Evolutionary conservation across 2,329 filamentous ascomycete genomes (phyloP).

Genomic region (Aspergillus sojae): DNA sequence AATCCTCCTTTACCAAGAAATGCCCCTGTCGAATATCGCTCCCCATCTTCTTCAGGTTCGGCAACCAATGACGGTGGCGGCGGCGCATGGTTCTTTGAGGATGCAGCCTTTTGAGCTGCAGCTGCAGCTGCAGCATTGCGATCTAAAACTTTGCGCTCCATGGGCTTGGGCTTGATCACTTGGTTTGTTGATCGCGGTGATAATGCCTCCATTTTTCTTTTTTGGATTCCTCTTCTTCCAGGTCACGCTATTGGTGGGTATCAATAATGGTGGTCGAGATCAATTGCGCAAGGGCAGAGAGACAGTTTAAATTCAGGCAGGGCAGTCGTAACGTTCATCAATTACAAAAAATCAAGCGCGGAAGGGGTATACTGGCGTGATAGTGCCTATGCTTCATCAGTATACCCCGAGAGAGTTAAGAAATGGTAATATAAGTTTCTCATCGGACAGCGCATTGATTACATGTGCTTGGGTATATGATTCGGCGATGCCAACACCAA

Average conservation of each 20-base stretch:
- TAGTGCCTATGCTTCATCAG: conserved; percentile 13
- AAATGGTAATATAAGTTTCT: neutral
- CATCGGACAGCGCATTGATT: neutral
- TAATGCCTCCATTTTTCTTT: conserved; percentile 50
- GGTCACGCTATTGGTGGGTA: conserved; percentile 22
- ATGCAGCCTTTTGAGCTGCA: conserved; percentile 34
- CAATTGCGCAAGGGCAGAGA: conserved; percentile 11
- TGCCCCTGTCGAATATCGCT: conserved; percentile 49
- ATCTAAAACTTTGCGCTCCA: conserved; percentile 42
- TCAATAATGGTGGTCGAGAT: conserved; percentile 23
- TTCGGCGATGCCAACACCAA: neutral
- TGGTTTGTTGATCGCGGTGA: conserved; percentile 53
- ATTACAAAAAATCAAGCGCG: conserved; percentile 19
- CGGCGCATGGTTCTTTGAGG: conserved; percentile 48
- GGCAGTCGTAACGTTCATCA: conserved; percentile 26
- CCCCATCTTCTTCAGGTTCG: conserved; percentile 48
- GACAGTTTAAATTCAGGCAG: conserved; percentile 7
- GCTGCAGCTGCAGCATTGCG: conserved; percentile 36
- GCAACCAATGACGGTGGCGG: conserved; percentile 48
- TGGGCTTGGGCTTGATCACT: conserved; percentile 45
- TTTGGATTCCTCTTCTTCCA: conserved; percentile 8
- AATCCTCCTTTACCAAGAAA: conserved; percentile 55
- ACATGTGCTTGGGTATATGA: neutral
- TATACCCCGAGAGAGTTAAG: neutral
- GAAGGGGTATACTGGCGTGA: conserved; percentile 21